Evolutionary conservation across 768 basidiomycete species (phyloP).

Genomic region (Ramaria sp.): DNA sequence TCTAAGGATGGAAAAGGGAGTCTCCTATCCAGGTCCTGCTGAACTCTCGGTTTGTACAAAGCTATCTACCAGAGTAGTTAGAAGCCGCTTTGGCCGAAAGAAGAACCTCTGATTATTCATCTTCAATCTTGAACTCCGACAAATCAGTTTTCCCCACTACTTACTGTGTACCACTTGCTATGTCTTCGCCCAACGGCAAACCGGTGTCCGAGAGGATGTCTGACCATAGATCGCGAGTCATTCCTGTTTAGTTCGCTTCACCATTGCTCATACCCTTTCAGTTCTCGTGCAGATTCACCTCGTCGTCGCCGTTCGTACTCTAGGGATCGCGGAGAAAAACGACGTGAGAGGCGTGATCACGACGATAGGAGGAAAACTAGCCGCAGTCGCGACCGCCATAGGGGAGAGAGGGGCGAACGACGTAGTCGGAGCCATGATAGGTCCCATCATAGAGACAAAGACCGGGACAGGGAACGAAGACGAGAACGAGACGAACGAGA

Average conservation of each 20-base stretch:
- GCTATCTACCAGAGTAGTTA: too few species aligned
- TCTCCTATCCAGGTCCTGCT: too few species aligned
- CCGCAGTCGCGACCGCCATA: conserved; percentile 45
- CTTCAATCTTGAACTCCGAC: neutral
- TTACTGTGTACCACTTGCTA: conserved; percentile 13
- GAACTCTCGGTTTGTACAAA: too few species aligned
- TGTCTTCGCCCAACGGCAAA: conserved; percentile 41
- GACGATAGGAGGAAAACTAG: conserved; percentile 56
- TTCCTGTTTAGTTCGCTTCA: conserved; percentile 2
- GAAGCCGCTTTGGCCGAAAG: too few species aligned
- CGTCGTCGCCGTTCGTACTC: conserved; percentile 62
- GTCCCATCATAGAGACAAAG: conserved; percentile 26
- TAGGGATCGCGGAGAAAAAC: conserved; percentile 43
- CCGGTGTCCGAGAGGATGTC: conserved; percentile 19
- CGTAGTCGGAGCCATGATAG: conserved; percentile 25
- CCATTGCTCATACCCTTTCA: conserved; percentile 15
- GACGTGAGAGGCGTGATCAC: conserved; percentile 40
- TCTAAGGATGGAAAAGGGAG: too few species aligned
- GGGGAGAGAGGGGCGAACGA: conserved; percentile 28
- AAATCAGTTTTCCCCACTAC: neutral
- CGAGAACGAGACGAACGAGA: conserved; percentile 31
- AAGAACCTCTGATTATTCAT: too few species aligned
- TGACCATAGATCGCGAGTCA: conserved; percentile 48
- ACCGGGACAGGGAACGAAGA: conserved; percentile 25
- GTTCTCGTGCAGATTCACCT: conserved; percentile 65